These are phyloP conservation scores for Aspergillus indologenus DNA, from an alignment of 495 filamentous ascomycete genomes.

Conservation along the genomic window DNA sequence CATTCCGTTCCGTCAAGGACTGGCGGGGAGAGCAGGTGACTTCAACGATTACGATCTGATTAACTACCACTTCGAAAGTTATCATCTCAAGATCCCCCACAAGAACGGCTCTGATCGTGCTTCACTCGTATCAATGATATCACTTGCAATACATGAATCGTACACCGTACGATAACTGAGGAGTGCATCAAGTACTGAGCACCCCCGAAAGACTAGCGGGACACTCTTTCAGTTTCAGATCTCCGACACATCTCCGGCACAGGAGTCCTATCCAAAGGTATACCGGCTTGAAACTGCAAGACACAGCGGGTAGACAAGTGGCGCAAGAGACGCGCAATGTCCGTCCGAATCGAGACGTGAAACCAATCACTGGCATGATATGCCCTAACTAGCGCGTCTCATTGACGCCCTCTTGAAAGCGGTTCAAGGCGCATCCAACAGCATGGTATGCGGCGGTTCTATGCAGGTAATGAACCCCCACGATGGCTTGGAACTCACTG, in stretches of 20 bases:
- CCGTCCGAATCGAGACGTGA: background rate
- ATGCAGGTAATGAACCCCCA: background rate
- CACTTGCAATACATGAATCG: background rate
- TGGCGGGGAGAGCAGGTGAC: conserved; percentile 21
- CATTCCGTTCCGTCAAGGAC: too few species aligned
- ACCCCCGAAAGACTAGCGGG: too few species aligned
- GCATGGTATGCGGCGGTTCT: background rate
- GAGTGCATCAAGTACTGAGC: too few species aligned
- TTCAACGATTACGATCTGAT: background rate
- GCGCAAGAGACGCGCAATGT: background rate
- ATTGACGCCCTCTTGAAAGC: background rate
- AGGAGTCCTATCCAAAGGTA: background rate
- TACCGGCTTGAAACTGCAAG: background rate
- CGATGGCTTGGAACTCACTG: background rate
- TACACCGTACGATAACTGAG: background rate
- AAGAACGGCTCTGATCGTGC: too few species aligned
- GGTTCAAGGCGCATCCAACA: background rate
- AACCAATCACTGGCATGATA: background rate
- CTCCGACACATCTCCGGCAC: too few species aligned
- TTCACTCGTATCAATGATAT: too few species aligned
- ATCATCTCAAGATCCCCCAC: too few species aligned
- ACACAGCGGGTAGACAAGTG: background rate
- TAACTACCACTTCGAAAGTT: too few species aligned
- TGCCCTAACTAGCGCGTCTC: background rate
- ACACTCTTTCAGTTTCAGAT: too few species aligned